A percentile compares a stretch with the other conserved stretches of the same genome.
Evolutionary conservation across 768 basidiomycete species (phyloP).

Genomic region (Pholiota molesta): DNA sequence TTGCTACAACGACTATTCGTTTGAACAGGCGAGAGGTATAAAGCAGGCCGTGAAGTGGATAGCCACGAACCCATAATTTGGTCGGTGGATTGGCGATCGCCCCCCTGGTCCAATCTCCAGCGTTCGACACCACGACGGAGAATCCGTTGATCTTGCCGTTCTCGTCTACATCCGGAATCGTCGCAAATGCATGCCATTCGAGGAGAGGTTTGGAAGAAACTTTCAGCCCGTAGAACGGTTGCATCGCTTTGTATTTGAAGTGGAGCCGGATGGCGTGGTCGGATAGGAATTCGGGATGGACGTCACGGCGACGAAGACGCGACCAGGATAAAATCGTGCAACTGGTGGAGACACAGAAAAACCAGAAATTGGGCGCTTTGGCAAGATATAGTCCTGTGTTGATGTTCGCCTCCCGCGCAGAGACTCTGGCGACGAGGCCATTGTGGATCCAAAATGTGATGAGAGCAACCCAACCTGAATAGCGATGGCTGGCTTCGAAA

Average conservation of each 20-base stretch:
- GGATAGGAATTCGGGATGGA: slow-evolving; percentile 54
- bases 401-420: slow-evolving; percentile 34
- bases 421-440: slow-evolving; percentile 35
- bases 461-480: slow-evolving; percentile 55
- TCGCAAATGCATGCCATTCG: slow-evolving; percentile 57
- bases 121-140: slow-evolving; percentile 55
- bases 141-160: slow-evolving; percentile 42
- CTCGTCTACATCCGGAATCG: slow-evolving; percentile 37
- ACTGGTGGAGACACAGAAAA: slow-evolving; percentile 32
- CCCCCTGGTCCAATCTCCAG: slow-evolving; percentile 60
- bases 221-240: slow-evolving; percentile 35
- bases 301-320: slow-evolving; percentile 49
- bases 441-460: slow-evolving; percentile 52
- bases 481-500: slow-evolving; percentile 59
- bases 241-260: slow-evolving; percentile 50
- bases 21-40: slow-evolving; percentile 53
- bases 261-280: slow-evolving; percentile 56
- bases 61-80: slow-evolving; percentile 57
- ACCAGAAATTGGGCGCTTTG: slow-evolving; percentile 52
- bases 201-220: slow-evolving; percentile 41
- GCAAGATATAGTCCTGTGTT: slow-evolving; percentile 45
- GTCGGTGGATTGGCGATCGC: slow-evolving; percentile 50
- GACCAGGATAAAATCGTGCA: slow-evolving; percentile 55
- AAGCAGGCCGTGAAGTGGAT: slow-evolving; percentile 52
- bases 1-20: slow-evolving; percentile 54